A percentile compares a stretch with the other conserved stretches of the same genome.
These are phyloP conservation scores for Geotrichum candidum DNA, from an alignment of 1,139 yeast species.

Conservation along the genomic window DNA sequence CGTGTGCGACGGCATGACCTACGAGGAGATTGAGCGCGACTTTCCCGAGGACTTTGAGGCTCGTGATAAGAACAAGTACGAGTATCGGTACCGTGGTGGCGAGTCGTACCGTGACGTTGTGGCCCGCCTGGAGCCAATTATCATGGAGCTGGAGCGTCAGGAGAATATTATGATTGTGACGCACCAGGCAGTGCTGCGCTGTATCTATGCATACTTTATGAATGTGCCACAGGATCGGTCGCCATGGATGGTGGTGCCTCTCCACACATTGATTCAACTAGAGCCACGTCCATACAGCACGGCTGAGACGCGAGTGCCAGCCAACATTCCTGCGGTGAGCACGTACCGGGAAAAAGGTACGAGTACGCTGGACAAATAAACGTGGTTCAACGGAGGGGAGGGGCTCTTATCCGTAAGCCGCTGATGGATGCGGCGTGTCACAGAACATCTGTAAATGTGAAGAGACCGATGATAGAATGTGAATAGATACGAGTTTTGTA, in stretches of 20 bases:
- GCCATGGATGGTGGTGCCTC: conserved; percentile 98
- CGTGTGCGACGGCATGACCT: conserved; percentile 91
- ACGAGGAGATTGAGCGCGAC: conserved; percentile 72
- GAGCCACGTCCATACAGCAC: conserved; percentile 95
- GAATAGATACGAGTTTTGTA: not conserved
- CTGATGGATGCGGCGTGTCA: not conserved
- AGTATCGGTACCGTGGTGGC: conserved; percentile 93
- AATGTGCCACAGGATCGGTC: conserved; percentile 95
- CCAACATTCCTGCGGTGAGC: conserved; percentile 95
- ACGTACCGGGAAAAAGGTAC: conserved; percentile 89
- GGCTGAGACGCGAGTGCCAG: conserved; percentile 79
- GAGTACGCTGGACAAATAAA: conserved; percentile 3
- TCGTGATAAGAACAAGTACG: conserved; percentile 92
- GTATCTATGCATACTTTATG: conserved; percentile 97
- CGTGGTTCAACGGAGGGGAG: not conserved
- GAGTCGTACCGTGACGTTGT: conserved; percentile 95
- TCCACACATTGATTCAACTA: conserved; percentile 85
- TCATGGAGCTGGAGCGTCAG: conserved; percentile 96
- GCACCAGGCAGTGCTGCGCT: conserved; percentile 94
- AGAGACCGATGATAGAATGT: not conserved
- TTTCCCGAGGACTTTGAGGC: conserved; percentile 95
- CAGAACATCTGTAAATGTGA: not conserved
- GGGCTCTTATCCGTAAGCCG: not conserved
- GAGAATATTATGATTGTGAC: conserved; percentile 93
- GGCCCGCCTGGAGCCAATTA: conserved; percentile 87